phyloP scores from a whole-genome alignment of 163 green algal species.

The Scenedesmus sp. region DNA sequence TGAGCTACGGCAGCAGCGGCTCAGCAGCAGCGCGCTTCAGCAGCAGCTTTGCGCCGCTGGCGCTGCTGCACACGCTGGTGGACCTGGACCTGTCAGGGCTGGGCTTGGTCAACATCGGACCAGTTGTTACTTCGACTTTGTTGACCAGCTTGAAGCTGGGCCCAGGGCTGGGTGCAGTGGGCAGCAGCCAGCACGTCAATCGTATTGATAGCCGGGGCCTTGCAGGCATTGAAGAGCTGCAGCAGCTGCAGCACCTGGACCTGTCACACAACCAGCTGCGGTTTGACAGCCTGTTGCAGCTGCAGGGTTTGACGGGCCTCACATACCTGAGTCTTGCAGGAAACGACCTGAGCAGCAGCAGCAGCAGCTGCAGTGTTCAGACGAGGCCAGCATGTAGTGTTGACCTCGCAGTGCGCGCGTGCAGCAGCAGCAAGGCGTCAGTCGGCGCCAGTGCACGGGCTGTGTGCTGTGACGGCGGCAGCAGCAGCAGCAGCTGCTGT shows the following conservation, averaged over 20 bases:
- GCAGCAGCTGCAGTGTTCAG: not conserved
- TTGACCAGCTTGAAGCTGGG: slow-evolving; percentile 30
- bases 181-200: not conserved
- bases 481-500: not conserved
- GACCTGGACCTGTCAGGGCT: slow-evolving; percentile 9
- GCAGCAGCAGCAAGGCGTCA: not conserved
- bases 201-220: not conserved
- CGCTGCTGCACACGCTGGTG: not conserved
- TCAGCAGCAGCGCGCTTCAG: not conserved
- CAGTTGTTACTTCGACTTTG: not conserved
- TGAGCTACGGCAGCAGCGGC: not conserved
- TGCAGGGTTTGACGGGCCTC: not conserved
- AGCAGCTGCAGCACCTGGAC: slow-evolving; percentile 11
- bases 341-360: slow-evolving; percentile 13
- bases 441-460: too few species aligned
- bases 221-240: not conserved
- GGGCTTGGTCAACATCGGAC: not conserved
- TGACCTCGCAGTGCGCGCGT: not conserved
- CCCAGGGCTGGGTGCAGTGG: not conserved
- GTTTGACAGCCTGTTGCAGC: not conserved
- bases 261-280: not conserved
- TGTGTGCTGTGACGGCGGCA: not conserved
- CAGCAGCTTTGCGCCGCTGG: not conserved
- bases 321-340: slow-evolving; percentile 1
- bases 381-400: not conserved